Evolutionary conservation across 345 rosid genomes (phyloP).

Genomic region (Carallia pectinifolia): DNA sequence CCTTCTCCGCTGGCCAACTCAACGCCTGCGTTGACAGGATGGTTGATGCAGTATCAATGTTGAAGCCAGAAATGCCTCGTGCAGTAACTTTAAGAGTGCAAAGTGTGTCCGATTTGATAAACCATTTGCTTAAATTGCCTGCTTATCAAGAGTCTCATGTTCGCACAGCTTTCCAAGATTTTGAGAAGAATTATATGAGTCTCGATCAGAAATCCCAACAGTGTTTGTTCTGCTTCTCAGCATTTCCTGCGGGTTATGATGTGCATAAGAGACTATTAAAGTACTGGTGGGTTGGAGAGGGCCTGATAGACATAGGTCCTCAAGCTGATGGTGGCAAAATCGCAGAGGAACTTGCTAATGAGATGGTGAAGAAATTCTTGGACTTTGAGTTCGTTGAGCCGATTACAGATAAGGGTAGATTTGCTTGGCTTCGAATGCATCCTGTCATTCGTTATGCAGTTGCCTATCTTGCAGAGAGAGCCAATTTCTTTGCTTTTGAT

Average conservation of each 20-base stretch:
- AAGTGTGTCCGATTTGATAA: neutral
- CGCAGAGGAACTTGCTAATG: neutral
- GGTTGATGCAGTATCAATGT: fast-evolving
- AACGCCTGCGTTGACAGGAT: neutral
- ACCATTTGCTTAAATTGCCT: neutral
- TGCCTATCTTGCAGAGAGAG: slow-evolving; percentile 27
- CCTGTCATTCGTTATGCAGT: slow-evolving; percentile 17
- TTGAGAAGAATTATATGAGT: neutral
- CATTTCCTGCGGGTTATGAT: slow-evolving; percentile 23
- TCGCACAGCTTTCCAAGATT: neutral
- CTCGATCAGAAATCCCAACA: neutral
- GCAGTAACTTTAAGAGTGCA: neutral
- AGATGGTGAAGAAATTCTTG: neutral
- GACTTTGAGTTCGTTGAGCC: slow-evolving; percentile 29
- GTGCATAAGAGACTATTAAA: slow-evolving; percentile 18
- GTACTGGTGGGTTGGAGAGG: slow-evolving; percentile 47
- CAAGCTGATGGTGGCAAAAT: neutral
- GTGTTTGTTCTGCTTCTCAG: slow-evolving; percentile 22
- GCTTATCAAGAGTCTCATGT: neutral
- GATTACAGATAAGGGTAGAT: slow-evolving; percentile 10
- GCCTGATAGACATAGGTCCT: slow-evolving; percentile 4
- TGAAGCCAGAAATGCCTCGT: neutral
- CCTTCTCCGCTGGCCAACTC: neutral
- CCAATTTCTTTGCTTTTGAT: slow-evolving; percentile 24
- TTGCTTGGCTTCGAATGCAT: no score